phyloP scores from a whole-genome alignment of 331 rosid species.

The Quercus lobata region DNA sequence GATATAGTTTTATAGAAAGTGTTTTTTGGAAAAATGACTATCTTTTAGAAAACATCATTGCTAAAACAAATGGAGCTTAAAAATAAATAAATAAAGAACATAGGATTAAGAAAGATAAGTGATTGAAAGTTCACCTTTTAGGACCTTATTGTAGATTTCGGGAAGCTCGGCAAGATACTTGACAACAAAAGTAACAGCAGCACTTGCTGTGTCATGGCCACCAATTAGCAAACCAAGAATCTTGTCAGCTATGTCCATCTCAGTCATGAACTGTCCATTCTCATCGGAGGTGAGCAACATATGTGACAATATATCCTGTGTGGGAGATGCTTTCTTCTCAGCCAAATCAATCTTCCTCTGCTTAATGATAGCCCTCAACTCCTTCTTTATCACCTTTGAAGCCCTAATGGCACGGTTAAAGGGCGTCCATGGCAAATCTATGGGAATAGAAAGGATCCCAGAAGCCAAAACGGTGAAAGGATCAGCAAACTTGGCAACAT shows the following conservation, averaged over 20 bases:
- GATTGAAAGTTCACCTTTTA: too few species aligned
- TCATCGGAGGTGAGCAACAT: conserved; percentile 55
- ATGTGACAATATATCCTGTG: conserved; percentile 75
- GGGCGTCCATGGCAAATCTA: conserved; percentile 80
- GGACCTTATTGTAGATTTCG: too few species aligned
- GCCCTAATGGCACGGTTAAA: conserved; percentile 57
- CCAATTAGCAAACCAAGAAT: too few species aligned
- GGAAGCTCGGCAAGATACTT: too few species aligned
- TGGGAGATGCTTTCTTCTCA: conserved; percentile 46
- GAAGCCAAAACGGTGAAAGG: conserved; percentile 50
- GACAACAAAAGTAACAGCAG: too few species aligned
- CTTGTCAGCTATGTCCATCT: too few species aligned
- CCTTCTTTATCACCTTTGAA: conserved; percentile 44
- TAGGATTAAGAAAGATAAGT: too few species aligned
- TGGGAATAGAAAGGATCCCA: conserved; percentile 59
- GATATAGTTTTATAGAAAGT: rapidly evolving
- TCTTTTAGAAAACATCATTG: rapidly evolving
- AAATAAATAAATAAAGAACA: too few species aligned
- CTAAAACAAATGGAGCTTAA: too few species aligned
- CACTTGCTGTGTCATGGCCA: too few species aligned
- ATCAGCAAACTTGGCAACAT: conserved; percentile 25
- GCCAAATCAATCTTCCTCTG: conserved; percentile 65
- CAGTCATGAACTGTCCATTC: conserved; percentile 26
- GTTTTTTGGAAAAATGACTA: rapidly evolving
- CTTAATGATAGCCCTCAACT: conserved; percentile 45